phyloP scores from a whole-genome alignment of 768 basidiomycete genomes.

The Cystofilobasidium capitatum region DNA sequence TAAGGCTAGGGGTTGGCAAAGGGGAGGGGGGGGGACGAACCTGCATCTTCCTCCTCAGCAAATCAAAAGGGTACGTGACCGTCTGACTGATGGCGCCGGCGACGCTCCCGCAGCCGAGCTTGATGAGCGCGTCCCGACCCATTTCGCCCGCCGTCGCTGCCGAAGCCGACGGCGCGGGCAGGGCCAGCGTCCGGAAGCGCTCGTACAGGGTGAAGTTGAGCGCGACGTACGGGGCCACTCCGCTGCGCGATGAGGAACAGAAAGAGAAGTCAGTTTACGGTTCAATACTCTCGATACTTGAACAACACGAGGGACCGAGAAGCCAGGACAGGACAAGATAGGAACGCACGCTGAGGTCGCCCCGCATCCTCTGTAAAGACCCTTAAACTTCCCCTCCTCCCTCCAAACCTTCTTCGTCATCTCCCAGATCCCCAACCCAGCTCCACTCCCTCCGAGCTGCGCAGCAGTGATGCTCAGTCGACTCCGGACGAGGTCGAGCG shows the following conservation, averaged over 20 bases:
- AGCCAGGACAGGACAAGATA: not conserved
- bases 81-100: constrained; percentile 84
- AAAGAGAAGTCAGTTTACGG: not conserved
- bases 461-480: constrained; percentile 69
- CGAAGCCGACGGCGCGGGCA: not conserved
- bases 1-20: not conserved
- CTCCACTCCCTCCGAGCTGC: constrained; percentile 3
- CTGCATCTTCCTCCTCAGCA: constrained; percentile 91
- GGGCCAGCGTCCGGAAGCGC: not conserved
- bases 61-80: constrained; percentile 91
- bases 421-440: constrained; percentile 51
- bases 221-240: constrained; percentile 20
- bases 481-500: constrained; percentile 84
- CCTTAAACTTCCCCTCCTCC: constrained; percentile 83
- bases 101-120: constrained; percentile 60
- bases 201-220: constrained; percentile 27
- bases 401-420: constrained; percentile 85
- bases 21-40: constrained; percentile 40
- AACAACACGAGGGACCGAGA: not conserved
- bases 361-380: constrained; percentile 69
- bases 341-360: constrained; percentile 46
- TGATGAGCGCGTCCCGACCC: constrained; percentile 4
- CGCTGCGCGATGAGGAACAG: not conserved
- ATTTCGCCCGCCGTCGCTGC: not conserved
- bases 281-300: too few species aligned